Evolutionary conservation across 257 asterid genomes (phyloP).

Genomic region (Nicotiana tabacum): DNA sequence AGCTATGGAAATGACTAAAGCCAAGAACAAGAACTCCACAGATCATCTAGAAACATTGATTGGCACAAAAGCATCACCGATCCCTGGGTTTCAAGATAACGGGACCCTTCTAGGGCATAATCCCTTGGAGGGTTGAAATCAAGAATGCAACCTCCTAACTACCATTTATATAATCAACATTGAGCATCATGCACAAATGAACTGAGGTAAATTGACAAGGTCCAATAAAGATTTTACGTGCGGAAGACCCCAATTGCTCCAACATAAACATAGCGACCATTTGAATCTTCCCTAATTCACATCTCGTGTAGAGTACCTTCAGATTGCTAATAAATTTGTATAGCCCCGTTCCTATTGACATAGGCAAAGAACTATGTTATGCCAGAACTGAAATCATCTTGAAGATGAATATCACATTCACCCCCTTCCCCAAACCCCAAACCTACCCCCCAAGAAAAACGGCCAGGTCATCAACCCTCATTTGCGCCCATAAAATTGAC

Average conservation of each 20-base stretch:
- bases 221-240: not conserved
- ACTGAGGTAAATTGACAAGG: not conserved
- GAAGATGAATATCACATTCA: slow-evolving; percentile 6
- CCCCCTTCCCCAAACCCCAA: not conserved
- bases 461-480: not conserved
- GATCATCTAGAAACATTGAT: not conserved
- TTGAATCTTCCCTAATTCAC: not conserved
- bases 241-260: not conserved
- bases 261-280: not conserved
- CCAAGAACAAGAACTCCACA: not conserved
- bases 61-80: not conserved
- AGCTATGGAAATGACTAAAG: not conserved
- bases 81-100: not conserved
- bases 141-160: not conserved
- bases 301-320: not conserved
- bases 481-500: not conserved
- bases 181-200: not conserved
- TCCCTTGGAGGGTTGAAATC: not conserved
- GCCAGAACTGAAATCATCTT: not conserved
- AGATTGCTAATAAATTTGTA: not conserved
- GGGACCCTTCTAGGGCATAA: not conserved
- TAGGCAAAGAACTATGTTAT: not conserved
- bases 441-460: not conserved
- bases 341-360: not conserved
- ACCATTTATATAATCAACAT: not conserved